Evolutionary conservation across 257 asterid species (phyloP), one percentile per base, ranked within the genome.

Genomic region (Jacaranda copaia): DNA sequence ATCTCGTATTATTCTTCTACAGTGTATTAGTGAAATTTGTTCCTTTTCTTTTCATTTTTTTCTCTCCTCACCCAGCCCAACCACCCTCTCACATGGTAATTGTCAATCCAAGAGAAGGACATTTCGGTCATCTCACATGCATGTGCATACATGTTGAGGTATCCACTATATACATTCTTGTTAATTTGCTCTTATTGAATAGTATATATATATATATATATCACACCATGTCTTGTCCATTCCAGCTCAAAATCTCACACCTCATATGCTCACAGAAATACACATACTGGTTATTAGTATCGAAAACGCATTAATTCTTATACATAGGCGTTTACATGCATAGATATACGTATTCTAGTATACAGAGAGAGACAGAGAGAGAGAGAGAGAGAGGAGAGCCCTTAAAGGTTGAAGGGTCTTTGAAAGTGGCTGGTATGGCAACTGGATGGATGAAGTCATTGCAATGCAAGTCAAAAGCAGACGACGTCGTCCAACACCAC

Each of bases 381-480:
- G 14, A 72, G 57, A 38, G 71, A 59, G 56, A 42, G 56, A 68
- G 55, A 9, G 13, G 56, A 68, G 55, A 9, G 13, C 59, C 12
- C 10, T 49, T 48, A 43, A 19, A 73, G 70, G 5, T 43, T 46
- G 39, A 14, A 57, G 51, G 62, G 36, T 10, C 16, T 25, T 55
- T 16, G 53, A 14, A 38, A 72, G 69, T 55, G 38, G 70, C 58
- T 36, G 55, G 39, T 48, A 95, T 95, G 99, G 88, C 97, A 70
- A 61, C 83, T 35, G 90, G 93, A 70, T 95, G 99, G 99, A 86
- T 95, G 66, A 93, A 93, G 62, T 89, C 98, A 40, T 74, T 90
- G 39, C 93, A 91, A 12, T 95, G 99, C 92, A 95, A 95, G 73
- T 91, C 99, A 5, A 90, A 73, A 64, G 96, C 96, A 5, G 94